A percentile compares a stretch with the other conserved stretches of the same genome.
Conservation (phyloP, 2,329 filamentous ascomycete species). For the Bimuria novae-zelandiae region DNA sequence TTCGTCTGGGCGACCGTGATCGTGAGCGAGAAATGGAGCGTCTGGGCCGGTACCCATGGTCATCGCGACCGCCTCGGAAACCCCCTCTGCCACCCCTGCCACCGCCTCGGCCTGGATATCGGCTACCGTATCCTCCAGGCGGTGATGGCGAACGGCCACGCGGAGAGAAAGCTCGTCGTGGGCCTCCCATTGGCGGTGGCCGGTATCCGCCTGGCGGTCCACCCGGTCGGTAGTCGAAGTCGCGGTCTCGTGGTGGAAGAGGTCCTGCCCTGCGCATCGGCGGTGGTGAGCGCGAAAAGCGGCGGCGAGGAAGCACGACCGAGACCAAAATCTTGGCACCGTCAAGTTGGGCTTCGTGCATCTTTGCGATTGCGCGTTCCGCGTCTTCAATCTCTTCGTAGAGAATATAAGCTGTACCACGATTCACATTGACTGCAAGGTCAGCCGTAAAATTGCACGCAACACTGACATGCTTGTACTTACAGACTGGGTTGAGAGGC, state of each 20-base stretch:
- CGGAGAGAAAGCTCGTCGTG: slow-evolving; percentile 39
- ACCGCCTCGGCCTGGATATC: slow-evolving; percentile 40
- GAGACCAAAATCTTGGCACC: slow-evolving; percentile 82
- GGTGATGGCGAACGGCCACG: slow-evolving; percentile 52
- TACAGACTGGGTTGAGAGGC: slow-evolving; percentile 85
- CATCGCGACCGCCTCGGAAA: slow-evolving; percentile 46
- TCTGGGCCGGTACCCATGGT: slow-evolving; percentile 28
- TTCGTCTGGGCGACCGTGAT: slow-evolving; percentile 50
- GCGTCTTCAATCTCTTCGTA: slow-evolving; percentile 78
- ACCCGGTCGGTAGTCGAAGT: slow-evolving; percentile 38
- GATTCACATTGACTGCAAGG: slow-evolving; percentile 76
- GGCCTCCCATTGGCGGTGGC: slow-evolving; percentile 42
- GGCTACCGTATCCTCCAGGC: slow-evolving; percentile 40
- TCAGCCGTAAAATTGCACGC: slow-evolving; percentile 10
- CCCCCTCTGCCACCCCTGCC: slow-evolving; percentile 31
- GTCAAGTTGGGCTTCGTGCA: slow-evolving; percentile 97
- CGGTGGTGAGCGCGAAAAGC: slow-evolving; percentile 80
- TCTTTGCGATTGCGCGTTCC: slow-evolving; percentile 87
- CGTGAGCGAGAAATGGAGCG: slow-evolving; percentile 43
- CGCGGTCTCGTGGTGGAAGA: slow-evolving; percentile 31
- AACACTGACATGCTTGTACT: slow-evolving; percentile 43
- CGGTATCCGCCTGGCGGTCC: slow-evolving; percentile 45
- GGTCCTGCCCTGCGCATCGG: slow-evolving; percentile 65
- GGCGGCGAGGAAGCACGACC: slow-evolving; percentile 81
- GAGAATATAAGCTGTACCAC: slow-evolving; percentile 91